Base-by-base conservation (phyloP, 306 rosid genomes). In the Biancaea sappan region DNA sequence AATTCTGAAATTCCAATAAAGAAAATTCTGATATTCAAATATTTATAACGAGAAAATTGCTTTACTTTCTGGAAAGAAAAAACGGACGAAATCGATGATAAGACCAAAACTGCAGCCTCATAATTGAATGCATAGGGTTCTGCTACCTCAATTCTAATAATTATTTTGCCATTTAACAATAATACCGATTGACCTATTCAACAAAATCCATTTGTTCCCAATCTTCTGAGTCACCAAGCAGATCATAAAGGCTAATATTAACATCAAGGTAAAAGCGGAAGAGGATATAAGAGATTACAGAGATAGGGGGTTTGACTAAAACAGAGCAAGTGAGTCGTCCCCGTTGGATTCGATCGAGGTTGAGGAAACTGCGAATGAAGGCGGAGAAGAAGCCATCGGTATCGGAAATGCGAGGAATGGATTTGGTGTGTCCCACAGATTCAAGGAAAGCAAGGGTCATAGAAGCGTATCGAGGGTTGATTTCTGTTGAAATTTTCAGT, bases 1-100 rank as follows among this genome's bases (percentile, higher is more conserved):
- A 68, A 75, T 85, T 85, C 86, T 85, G 86, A 67, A 75, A 37
- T 53, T 66, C 75, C 81, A 74, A 66, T 12, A 21, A 51, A 75
- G 40, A 81, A 40, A 51, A 56, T 53, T n/a, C n/a, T n/a, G n/a
- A n/a, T n/a, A n/a, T n/a, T n/a, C n/a, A n/a, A n/a, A 56, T 25
- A 56, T 26, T n/a, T 56, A 10, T n/a, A 26, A 26, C 4, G 26
- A 29, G 19, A 16, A 66, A 25, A 46, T 10, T 14, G 19, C 38
- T 38, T 59, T 48, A 31, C 12, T 21, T 19, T 35, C 46, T 46
- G 29, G 59, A 9, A 19, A 28, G 37, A 29, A 46, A 21, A 21
- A 18, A 19, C 51, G 6, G 38, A 44, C 5, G 34, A 59, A 70
- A 3, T 24, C 6, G 16, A 62, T 44, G 51, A 57, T 22, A n/a